A percentile compares a stretch with the other conserved stretches of the same genome.
Evolutionary conservation across 129 eudicot species (phyloP).

Genomic region (Centrapalus pauciflorus): DNA sequence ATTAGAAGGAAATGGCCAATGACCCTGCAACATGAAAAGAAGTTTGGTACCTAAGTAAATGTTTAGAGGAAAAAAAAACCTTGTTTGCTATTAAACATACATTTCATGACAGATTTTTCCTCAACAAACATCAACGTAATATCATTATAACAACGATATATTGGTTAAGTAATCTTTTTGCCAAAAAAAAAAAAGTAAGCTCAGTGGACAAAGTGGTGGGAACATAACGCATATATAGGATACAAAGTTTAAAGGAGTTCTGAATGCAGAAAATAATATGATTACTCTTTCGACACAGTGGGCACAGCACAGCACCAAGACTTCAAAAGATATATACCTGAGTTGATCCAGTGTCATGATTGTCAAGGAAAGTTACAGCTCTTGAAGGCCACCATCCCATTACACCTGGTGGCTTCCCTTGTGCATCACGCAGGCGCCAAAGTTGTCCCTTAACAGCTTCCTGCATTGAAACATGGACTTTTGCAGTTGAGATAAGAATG

Average conservation of each 20-base stretch:
- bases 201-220: too few relatives aligned
- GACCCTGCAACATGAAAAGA: conserved; percentile 39
- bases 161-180: not conserved
- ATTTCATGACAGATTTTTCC: not conserved
- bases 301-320: too few relatives aligned
- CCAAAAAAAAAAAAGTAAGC: not conserved
- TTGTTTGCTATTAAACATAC: not conserved
- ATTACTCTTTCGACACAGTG: too few relatives aligned
- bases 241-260: not conserved
- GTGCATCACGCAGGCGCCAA: conserved; percentile 90
- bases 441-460: conserved; percentile 73
- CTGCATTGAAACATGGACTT: conserved; percentile 22
- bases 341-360: conserved; percentile 78
- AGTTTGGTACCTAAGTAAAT: not conserved
- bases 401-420: conserved; percentile 95
- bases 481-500: not conserved
- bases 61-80: not conserved
- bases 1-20: conserved; percentile 66
- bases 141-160: not conserved
- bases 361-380: conserved; percentile 81
- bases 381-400: conserved; percentile 95
- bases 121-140: not conserved
- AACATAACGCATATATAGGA: too few relatives aligned
- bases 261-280: too few relatives aligned
- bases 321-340: conserved; percentile 35